A percentile compares a stretch with the other conserved stretches of the same genome.
Conservation (phyloP, 2,329 filamentous ascomycete genomes). For the Exophiala sideris region DNA sequence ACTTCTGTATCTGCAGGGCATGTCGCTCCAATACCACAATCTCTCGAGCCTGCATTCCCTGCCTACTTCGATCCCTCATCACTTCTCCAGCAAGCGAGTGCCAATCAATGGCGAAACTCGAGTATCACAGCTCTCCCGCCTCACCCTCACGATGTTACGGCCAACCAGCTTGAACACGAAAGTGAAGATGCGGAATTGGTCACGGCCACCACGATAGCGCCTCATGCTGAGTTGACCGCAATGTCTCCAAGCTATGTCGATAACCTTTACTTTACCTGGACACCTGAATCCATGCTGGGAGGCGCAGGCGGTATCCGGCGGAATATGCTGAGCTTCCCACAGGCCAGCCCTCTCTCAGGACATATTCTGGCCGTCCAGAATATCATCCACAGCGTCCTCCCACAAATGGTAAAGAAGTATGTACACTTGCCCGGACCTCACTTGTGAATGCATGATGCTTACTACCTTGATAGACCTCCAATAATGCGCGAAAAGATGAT, state of each 20-base stretch:
- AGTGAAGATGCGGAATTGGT: neutral
- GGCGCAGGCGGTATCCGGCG: neutral
- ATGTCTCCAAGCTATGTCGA: neutral
- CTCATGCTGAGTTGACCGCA: neutral
- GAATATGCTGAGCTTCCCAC: slow-evolving; percentile 5
- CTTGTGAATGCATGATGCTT: neutral
- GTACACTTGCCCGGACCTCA: neutral
- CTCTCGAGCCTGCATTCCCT: no score
- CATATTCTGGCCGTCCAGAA: slow-evolving; percentile 4
- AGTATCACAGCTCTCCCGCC: no score
- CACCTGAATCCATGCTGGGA: neutral
- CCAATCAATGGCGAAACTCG: no score
- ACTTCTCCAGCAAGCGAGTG: no score
- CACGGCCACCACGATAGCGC: neutral
- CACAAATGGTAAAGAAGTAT: neutral
- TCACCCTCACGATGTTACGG: no score
- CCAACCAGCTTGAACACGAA: neutral
- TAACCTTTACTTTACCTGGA: slow-evolving; percentile 3
- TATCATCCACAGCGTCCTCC: neutral
- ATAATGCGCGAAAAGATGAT: slow-evolving; percentile 1
- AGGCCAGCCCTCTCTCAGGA: slow-evolving; percentile 1
- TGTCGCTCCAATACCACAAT: no score
- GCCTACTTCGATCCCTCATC: no score
- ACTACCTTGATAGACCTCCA: neutral
- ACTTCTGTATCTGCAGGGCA: no score